phyloP scores from a whole-genome alignment of 345 rosid species.

The Excoecaria cochinchinensis region DNA sequence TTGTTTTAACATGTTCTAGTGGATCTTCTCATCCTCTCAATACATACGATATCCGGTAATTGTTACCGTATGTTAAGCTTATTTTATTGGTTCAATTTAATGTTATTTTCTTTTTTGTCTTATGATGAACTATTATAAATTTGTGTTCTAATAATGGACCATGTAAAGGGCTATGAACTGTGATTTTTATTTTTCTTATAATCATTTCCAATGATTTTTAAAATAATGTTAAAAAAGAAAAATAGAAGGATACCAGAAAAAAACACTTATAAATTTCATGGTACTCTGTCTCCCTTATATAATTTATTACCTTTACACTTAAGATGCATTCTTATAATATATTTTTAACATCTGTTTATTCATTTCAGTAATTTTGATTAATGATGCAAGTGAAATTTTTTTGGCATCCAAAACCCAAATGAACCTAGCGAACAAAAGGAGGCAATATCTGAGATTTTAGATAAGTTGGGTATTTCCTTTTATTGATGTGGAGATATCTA shows the following conservation, averaged over 20 bases:
- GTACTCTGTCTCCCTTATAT: not conserved
- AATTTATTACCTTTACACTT: not conserved
- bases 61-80: not conserved
- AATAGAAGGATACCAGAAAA: not conserved
- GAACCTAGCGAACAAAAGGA: too few relatives aligned
- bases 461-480: too few relatives aligned
- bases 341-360: not conserved
- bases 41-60: conserved; percentile 63
- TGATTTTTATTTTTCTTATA: not conserved
- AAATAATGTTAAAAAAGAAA: not conserved
- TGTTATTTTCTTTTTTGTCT: not conserved
- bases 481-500: too few relatives aligned
- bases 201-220: not conserved
- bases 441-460: too few relatives aligned
- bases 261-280: not conserved
- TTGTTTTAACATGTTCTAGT: conserved; percentile 68
- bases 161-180: not conserved
- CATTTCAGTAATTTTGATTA: not conserved
- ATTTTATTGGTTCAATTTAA: not conserved
- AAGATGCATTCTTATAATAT: not conserved
- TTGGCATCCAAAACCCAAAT: not conserved
- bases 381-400: not conserved
- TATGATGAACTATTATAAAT: not conserved
- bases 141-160: not conserved
- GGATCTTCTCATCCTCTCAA: conserved; percentile 73